Evolutionary conservation across 768 basidiomycete genomes (phyloP).

Genomic region (Macrolepiota albuminosa): DNA sequence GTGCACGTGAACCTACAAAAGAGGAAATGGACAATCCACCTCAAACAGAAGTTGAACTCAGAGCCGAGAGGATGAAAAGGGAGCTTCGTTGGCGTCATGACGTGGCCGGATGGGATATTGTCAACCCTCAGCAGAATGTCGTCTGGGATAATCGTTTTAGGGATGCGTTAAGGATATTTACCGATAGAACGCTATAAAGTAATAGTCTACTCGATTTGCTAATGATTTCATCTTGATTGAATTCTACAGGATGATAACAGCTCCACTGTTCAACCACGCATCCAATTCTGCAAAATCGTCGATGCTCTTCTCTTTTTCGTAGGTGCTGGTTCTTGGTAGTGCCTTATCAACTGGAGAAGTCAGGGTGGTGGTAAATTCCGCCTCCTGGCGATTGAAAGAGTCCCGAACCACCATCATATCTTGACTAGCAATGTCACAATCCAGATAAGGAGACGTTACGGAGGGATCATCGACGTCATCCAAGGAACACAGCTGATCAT

Average conservation of each 20-base stretch:
- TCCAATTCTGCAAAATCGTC: slow-evolving; percentile 65
- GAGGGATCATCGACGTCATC: slow-evolving; percentile 21
- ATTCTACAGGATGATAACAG: slow-evolving; percentile 45
- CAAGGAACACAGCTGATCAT: not conserved
- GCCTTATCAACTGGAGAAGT: not conserved
- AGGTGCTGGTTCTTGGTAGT: not conserved
- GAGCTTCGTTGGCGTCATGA: slow-evolving; percentile 84
- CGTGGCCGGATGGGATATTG: slow-evolving; percentile 72
- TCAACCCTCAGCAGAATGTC: slow-evolving; percentile 57
- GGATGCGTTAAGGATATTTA: slow-evolving; percentile 57
- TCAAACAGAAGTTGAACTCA: slow-evolving; percentile 83
- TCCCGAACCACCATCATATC: not conserved
- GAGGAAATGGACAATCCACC: slow-evolving; percentile 77
- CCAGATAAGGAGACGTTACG: slow-evolving; percentile 23
- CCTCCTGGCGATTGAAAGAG: not conserved
- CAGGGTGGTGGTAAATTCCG: too few relatives aligned
- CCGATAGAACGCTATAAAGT: slow-evolving; percentile 21
- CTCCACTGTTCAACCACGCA: slow-evolving; percentile 63
- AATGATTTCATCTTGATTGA: not conserved
- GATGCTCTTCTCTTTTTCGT: slow-evolving; percentile 17
- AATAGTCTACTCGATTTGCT: slow-evolving; percentile 1
- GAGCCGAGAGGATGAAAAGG: slow-evolving; percentile 84
- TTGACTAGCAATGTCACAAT: not conserved
- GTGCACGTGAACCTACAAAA: slow-evolving; percentile 79
- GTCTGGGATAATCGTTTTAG: slow-evolving; percentile 77